A percentile compares a stretch with the other conserved stretches of the same genome.
These are phyloP conservation scores for Staphylotrichum longicolle DNA, from an alignment of 495 filamentous ascomycete species.

Conservation along the genomic window DNA sequence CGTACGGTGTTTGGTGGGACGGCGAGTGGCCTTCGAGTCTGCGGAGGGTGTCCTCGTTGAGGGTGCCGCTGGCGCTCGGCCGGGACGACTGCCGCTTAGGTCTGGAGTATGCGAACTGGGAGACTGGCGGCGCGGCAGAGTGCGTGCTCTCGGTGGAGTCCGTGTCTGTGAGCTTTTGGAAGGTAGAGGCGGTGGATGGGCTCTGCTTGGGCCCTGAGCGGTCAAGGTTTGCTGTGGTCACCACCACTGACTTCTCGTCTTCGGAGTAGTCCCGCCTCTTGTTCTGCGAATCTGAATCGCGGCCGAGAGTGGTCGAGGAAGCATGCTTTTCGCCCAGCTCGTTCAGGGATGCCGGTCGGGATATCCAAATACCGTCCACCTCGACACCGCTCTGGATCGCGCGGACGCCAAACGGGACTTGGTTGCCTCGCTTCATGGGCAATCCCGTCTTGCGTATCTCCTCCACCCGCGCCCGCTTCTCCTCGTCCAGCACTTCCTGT, in stretches of 20 bases:
- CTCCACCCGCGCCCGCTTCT: conserved; percentile 56
- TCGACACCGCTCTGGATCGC: conserved; percentile 84
- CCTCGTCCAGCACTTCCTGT: conserved; percentile 63
- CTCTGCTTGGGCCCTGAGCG: conserved; percentile 29
- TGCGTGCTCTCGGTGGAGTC: conserved; percentile 21
- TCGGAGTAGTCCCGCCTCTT: conserved; percentile 18
- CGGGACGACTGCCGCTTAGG: conserved; percentile 12
- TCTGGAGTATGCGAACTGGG: conserved; percentile 20
- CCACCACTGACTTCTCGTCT: conserved; percentile 17
- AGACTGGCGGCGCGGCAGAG: conserved; percentile 18
- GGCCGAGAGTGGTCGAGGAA: conserved; percentile 35
- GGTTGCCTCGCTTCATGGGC: conserved; percentile 46
- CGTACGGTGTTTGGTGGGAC: conserved; percentile 20
- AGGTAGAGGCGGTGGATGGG: conserved; percentile 29
- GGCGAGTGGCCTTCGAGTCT: conserved; percentile 35
- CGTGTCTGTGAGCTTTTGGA: conserved; percentile 27
- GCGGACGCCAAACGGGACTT: conserved; percentile 84
- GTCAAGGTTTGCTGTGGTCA: conserved; percentile 23
- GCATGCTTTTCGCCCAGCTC: conserved; percentile 32
- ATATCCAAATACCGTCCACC: conserved; percentile 88
- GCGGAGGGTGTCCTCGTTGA: conserved; percentile 39
- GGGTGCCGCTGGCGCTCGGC: neutral
- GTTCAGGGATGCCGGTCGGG: conserved; percentile 58
- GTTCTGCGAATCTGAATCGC: conserved; percentile 24
- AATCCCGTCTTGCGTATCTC: conserved; percentile 54